Evolutionary conservation across 1,139 yeast genomes (phyloP), one percentile per base, ranked within the genome.

Genomic region (Geotrichum siamense): DNA sequence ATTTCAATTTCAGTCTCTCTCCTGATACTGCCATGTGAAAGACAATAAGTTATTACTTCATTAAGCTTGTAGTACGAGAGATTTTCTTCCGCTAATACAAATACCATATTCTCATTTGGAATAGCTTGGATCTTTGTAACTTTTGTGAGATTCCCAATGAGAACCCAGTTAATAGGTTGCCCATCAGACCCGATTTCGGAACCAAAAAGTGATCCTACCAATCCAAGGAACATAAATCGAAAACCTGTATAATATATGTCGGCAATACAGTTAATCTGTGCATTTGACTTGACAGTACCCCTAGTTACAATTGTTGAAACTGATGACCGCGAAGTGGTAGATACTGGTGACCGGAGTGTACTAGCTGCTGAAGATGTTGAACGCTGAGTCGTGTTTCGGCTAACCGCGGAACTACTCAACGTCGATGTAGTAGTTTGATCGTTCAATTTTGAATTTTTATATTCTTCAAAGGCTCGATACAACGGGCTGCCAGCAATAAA

Each of bases 111-210:
- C 25, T 39, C 39, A 20, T 45, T 42, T 3, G 19, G 33, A 5
- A 40, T 21, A 3, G 45, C 47, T 27, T 47, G 47, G 3, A 47
- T 43, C 26, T 38, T 43, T 13, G 38, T 32, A 12, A 47, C 47
- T 2, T 31, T 17, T 9, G 39, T 41, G 10, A 38, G 25, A 4
- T 29, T 26, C 2, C 30, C 43, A 25, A 43, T 29, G 3, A 28
- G 25, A 12, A 40, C 39, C 49, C 49, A 47, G 16, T 38, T 29
- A 19, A 43, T 27, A 4, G 43, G 44, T n/a, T 17, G 20, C 1
- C 39, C 40, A n/a, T 34, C 15, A 2, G 41, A 19, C 16, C 31
- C 35, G 15, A 40, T 39, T 10, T 34, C 40, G 26, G 45, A 39
- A 10, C 43, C 47, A 23, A 32, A 47, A 22, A 47, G 19, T 4